Percentiles rank a stretch among this genome's conserved stretches.
Evolutionary conservation across 2,329 filamentous ascomycete species (phyloP).

Genomic region (Endothia cerciana): DNA sequence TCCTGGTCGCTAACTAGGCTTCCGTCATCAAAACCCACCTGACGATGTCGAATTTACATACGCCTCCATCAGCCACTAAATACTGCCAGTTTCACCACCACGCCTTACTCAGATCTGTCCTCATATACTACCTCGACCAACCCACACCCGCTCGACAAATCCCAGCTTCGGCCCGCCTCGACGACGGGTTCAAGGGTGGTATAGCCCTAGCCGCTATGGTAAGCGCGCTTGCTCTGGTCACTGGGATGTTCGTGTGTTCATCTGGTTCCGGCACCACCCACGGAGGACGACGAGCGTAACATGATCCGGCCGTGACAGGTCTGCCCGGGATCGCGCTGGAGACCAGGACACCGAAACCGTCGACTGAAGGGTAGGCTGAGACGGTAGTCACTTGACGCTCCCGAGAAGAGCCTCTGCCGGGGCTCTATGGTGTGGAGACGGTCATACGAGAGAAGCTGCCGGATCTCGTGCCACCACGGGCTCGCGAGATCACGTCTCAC

Average conservation of each 20-base stretch:
- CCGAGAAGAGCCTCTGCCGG: neutral
- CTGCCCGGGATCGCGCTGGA: no score
- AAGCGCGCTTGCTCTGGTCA: neutral
- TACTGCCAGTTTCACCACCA: no score
- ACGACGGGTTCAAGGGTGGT: neutral
- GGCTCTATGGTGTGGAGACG: neutral
- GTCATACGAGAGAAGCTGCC: neutral
- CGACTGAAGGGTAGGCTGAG: no score
- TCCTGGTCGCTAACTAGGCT: no score
- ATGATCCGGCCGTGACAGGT: no score
- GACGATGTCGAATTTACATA: no score
- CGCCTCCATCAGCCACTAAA: no score
- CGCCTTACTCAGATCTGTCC: no score
- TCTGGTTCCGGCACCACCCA: neutral
- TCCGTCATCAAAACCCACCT: neutral
- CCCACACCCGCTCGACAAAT: no score
- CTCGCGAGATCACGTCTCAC: slow-evolving; percentile 11
- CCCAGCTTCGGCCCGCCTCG: neutral
- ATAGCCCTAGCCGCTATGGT: slow-evolving; percentile 20
- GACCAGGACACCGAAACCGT: no score
- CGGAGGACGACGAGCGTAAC: no score
- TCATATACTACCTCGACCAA: no score
- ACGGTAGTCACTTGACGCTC: neutral
- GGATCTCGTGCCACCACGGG: slow-evolving; percentile 4
- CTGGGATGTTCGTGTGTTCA: slow-evolving; percentile 14